Evolutionary conservation across 768 basidiomycete species (phyloP), one percentile per base, ranked within the genome.

Genomic region (Xanthoconium stramineum): DNA sequence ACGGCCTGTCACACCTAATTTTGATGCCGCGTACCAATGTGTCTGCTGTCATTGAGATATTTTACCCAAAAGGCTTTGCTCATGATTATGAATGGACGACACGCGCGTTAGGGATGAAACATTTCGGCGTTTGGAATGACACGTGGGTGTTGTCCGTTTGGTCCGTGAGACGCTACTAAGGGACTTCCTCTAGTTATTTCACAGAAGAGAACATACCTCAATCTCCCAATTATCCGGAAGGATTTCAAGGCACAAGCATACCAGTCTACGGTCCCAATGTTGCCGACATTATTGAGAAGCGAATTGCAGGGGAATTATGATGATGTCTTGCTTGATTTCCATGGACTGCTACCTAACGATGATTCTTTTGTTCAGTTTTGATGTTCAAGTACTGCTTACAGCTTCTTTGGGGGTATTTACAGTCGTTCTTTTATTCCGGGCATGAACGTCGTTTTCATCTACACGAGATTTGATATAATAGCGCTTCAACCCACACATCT

Each of bases 1-100:
- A 91, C 61, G 90, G 91, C 8, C 78, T 94, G 0, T 88, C 90
- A 10, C 90, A 92, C 64, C 78, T 94, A n/a, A 79, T 94, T 42
- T 84, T 88, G 75, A 92, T 94, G 90, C 83, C 87, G 20, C 80
- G 81, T 1, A 88, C 85, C 5, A 82, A 82, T 0, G 70, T 83
- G n/a, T 84, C 89, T 6, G 85, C 89, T 6, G 89, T 94, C 19
- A 88, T 94, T 60, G 91, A 94, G 72, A 82, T 94, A 14, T 91
- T 94, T 73, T 88, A 79, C 65, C 91, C 90, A 0, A 76, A 70
- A 3, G 92, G 91, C 0, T 94, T 91, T 66, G 86, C 91, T 29
- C 86, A 88, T 63, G 92, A 94, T 65, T 94, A 94, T 67, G 84
- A 91, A 64, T 94, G 90, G 85, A 93, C 91, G 0, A 69, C 86